Percentiles rank a stretch among this genome's conserved stretches.
These are phyloP conservation scores for Heritiera littoralis DNA, from an alignment of 345 rosid species.

Conservation along the genomic window DNA sequence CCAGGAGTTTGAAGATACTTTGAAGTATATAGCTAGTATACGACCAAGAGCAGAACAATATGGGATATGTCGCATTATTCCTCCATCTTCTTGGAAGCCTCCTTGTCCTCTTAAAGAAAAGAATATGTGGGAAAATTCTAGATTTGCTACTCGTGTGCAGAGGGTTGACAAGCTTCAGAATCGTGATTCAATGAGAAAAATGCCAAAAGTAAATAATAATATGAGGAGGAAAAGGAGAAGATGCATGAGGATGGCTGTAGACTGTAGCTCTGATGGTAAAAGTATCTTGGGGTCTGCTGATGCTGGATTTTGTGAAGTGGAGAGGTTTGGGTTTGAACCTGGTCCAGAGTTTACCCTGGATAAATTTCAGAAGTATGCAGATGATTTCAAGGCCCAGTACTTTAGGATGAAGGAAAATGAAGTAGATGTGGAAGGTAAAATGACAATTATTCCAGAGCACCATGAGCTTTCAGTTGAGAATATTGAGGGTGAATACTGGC, in stretches of 20 bases:
- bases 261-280: conserved; percentile 46
- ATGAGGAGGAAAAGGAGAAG: conserved; percentile 76
- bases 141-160: conserved; percentile 88
- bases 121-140: conserved; percentile 73
- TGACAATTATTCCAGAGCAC: conserved; percentile 28
- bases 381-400: conserved; percentile 81
- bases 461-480: conserved; percentile 67
- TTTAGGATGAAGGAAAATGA: conserved; percentile 52
- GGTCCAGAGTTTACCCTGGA: conserved; percentile 85
- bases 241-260: conserved; percentile 61
- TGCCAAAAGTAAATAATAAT: conserved; percentile 48
- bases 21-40: conserved; percentile 80
- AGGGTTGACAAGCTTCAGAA: conserved; percentile 97
- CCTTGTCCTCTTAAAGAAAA: conserved; percentile 84
- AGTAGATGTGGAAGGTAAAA: conserved; percentile 33
- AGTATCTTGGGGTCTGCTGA: conserved; percentile 40
- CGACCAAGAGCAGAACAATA: conserved; percentile 81
- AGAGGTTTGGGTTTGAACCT: conserved; percentile 91
- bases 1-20: conserved; percentile 96
- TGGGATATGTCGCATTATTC: conserved; percentile 98
- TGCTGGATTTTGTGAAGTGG: conserved; percentile 54
- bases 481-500: conserved; percentile 99
- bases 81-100: conserved; percentile 96
- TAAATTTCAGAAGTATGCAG: conserved; percentile 80
- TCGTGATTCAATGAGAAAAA: conserved; percentile 75